Base-by-base conservation (phyloP, 208 protist species). In the Trypanosoma grayi region DNA sequence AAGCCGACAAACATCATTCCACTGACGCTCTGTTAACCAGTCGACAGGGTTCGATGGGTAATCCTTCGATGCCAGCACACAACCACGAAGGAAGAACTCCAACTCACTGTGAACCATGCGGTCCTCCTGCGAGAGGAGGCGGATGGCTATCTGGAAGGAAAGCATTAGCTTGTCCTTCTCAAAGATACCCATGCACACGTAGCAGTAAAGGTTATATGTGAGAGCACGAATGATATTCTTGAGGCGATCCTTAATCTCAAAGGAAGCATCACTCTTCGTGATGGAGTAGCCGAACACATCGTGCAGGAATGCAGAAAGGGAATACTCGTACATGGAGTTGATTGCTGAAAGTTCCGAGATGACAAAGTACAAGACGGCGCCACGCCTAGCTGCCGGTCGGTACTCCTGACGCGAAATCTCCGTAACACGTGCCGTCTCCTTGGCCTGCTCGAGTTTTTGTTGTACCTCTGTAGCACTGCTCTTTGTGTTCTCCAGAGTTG, bases 271-370 rank as follows among this genome's bases (percentile, higher is more conserved):
- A 61, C 94, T 93, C 70, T 94, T 90, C 9, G 85, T 80, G 47
- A 99, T 96, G 22, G 97, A 97, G 59, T 95, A 92, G 20, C 87
- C 84, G 80, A 99, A 99, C 13, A 99, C 93, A 46, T 98, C 97
- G 69, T 96, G 79, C 43, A 98, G 66, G 66, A 98, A 99, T 18
- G 98, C 86, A 27, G 81, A 83, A 24, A 99, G 90, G n/a, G 98
- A 99, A 79, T 99, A 99, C 81, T 99, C 97, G 77, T 99, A 99
- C 98, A 99, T 99, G 45, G 87, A 80, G 73, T 98, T 98, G 68
- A 99, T 98, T 3, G 75, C 84, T 3, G 92, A 96, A 9, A 99
- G 83, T 60, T 92, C 82, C 0, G 87, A 87, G 65, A 99, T 98
- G 47, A 97, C 87, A 79, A 99, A 99, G 87, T 99, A 99, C 7